phyloP scores from a whole-genome alignment of 495 filamentous ascomycete species.

The Rhypophila decipiens region DNA sequence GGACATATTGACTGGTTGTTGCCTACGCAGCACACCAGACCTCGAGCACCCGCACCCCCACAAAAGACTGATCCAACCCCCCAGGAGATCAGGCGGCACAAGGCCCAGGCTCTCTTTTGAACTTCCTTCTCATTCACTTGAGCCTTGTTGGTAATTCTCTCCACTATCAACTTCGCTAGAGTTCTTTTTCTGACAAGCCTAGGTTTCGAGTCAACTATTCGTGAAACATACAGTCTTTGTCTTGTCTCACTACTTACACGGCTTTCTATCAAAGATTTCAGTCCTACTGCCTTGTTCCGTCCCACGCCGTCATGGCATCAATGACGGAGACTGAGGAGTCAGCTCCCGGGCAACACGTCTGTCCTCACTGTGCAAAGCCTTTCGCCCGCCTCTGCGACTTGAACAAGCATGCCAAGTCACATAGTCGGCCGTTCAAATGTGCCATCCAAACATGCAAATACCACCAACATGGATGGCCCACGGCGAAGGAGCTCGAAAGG shows the following conservation, averaged over 20 bases:
- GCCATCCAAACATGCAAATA: constrained; percentile 71
- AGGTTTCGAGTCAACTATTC: neutral
- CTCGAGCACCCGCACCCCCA: neutral
- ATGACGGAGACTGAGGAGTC: constrained; percentile 3
- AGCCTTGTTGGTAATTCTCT: neutral
- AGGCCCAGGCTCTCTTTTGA: neutral
- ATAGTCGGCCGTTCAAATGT: constrained; percentile 93
- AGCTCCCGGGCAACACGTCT: constrained; percentile 11
- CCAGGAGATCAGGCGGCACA: constrained; percentile 1
- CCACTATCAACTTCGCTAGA: neutral
- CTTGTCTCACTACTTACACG: no score
- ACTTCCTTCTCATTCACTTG: neutral
- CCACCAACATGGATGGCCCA: constrained; percentile 78
- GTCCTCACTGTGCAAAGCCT: constrained; percentile 62
- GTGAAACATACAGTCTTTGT: no score
- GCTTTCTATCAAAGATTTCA: neutral
- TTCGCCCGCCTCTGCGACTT: constrained; percentile 88
- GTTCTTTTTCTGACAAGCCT: neutral
- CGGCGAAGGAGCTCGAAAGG: constrained; percentile 90
- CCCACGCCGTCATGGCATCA: constrained; percentile 15
- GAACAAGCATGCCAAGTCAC: constrained; percentile 94
- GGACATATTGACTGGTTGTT: neutral
- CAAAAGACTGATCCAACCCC: neutral
- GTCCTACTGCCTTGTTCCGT: neutral
- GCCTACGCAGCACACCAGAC: neutral